Evolutionary conservation across 2,329 filamentous ascomycete genomes (phyloP).

Genomic region (Hymenoscyphus fraxineus): DNA sequence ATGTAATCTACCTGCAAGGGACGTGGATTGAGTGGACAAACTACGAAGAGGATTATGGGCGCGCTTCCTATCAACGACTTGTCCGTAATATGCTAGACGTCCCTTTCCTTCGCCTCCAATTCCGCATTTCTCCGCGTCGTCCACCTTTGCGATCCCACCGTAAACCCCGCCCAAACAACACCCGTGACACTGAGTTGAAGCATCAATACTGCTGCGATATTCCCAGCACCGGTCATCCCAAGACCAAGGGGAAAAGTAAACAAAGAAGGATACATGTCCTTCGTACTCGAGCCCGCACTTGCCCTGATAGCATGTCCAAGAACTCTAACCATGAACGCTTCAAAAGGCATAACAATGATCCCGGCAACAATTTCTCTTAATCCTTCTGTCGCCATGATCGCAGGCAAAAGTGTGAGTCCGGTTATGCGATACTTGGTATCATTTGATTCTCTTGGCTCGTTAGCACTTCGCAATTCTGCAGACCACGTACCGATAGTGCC

Average conservation of each 20-base stretch:
- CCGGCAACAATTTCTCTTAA: slow-evolving; percentile 30
- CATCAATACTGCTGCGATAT: slow-evolving; percentile 24
- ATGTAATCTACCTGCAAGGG: not conserved
- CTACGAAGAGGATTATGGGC: not conserved
- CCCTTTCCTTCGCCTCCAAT: not conserved
- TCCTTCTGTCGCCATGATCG: slow-evolving; percentile 33
- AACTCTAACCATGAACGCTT: slow-evolving; percentile 32
- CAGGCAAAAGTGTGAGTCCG: slow-evolving; percentile 34
- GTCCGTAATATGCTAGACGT: not conserved
- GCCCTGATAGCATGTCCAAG: slow-evolving; percentile 29
- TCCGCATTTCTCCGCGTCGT: slow-evolving; percentile 7
- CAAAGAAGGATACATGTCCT: slow-evolving; percentile 22
- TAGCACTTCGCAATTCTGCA: slow-evolving; percentile 35
- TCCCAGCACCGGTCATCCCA: slow-evolving; percentile 19
- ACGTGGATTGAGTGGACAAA: not conserved
- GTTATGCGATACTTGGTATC: slow-evolving; percentile 31
- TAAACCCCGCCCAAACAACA: slow-evolving; percentile 29
- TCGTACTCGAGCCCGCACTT: slow-evolving; percentile 19
- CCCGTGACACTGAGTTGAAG: slow-evolving; percentile 30
- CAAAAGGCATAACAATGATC: slow-evolving; percentile 32
- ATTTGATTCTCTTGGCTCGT: slow-evolving; percentile 29
- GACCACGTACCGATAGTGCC: slow-evolving; percentile 30
- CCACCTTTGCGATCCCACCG: slow-evolving; percentile 22
- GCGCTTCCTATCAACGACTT: not conserved
- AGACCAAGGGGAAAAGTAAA: slow-evolving; percentile 5